phyloP scores from a whole-genome alignment of 176 grass and related monocot species.

The Rhynchospora pubera region DNA sequence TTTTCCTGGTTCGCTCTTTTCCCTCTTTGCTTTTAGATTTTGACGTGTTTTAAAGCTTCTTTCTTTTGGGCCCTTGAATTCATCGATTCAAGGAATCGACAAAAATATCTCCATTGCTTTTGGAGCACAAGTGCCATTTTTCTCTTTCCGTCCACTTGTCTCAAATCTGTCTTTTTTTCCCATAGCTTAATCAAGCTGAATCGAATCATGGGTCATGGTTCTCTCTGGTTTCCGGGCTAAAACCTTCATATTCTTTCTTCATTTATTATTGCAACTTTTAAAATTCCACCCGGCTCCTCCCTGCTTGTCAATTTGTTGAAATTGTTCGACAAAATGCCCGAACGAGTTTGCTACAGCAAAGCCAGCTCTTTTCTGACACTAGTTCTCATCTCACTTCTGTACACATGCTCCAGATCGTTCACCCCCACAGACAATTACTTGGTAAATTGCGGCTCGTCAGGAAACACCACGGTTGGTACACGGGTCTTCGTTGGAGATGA shows the following conservation, averaged over 20 bases:
- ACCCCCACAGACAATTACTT: constrained; percentile 53
- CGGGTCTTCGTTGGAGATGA: constrained; percentile 50
- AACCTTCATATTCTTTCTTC: background rate
- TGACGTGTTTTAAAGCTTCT: background rate
- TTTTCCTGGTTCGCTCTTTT: background rate
- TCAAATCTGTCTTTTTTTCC: background rate
- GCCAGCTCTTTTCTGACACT: constrained; percentile 12
- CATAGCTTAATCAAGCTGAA: constrained; percentile 11
- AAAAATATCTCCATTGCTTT: background rate
- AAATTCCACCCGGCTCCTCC: background rate
- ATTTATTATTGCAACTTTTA: background rate
- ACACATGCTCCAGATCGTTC: constrained; percentile 13
- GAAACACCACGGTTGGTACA: constrained; percentile 20
- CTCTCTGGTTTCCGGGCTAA: constrained; percentile 10
- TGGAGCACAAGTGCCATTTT: background rate
- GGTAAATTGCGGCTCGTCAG: constrained; percentile 58
- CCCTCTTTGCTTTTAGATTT: background rate
- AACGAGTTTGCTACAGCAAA: background rate
- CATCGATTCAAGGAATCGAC: background rate
- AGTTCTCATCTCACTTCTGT: constrained; percentile 16
- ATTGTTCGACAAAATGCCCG: background rate
- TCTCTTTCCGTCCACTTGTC: background rate
- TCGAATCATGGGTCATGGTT: constrained; percentile 15
- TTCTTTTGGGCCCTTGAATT: background rate
- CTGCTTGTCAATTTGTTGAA: background rate